Conservation (phyloP, 1,284 basidiomycete genomes). For the Mycosarcoma mackinlayi region DNA sequence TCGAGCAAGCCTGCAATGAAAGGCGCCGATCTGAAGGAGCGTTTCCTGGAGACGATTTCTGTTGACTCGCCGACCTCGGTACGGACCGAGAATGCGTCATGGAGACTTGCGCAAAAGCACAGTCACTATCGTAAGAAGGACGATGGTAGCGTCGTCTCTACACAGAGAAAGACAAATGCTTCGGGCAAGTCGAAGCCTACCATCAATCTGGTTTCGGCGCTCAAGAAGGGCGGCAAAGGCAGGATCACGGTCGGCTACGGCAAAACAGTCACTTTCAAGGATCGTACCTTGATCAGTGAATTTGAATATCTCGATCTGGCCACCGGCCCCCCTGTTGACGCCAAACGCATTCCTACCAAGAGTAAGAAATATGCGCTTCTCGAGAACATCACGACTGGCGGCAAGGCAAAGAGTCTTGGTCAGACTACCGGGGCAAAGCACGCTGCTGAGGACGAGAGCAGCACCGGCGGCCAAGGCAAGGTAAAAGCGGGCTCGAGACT, state of each 20-base stretch:
- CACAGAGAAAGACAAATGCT: slow-evolving; percentile 27
- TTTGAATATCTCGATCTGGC: slow-evolving; percentile 71
- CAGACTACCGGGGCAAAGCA: slow-evolving; percentile 58
- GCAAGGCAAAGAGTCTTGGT: slow-evolving; percentile 65
- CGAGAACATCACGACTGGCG: slow-evolving; percentile 69
- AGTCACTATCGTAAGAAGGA: slow-evolving; percentile 54
- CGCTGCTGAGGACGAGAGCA: slow-evolving; percentile 21
- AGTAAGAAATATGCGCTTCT: slow-evolving; percentile 69
- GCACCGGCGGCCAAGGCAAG: slow-evolving; percentile 12
- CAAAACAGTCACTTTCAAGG: slow-evolving; percentile 70
- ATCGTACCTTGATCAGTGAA: slow-evolving; percentile 69
- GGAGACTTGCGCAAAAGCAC: slow-evolving; percentile 60
- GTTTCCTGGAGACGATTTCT: slow-evolving; percentile 71
- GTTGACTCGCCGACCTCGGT: slow-evolving; percentile 61
- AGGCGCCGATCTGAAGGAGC: slow-evolving; percentile 68
- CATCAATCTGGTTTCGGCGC: slow-evolving; percentile 67
- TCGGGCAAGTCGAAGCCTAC: slow-evolving; percentile 44
- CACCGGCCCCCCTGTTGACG: slow-evolving; percentile 69
- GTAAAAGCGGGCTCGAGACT: slow-evolving; percentile 16
- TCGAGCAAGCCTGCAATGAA: slow-evolving; percentile 40
- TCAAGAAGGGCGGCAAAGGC: slow-evolving; percentile 71
- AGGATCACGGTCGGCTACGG: slow-evolving; percentile 70
- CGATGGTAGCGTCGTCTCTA: slow-evolving; percentile 24
- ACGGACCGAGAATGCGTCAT: slow-evolving; percentile 61
- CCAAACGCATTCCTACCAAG: slow-evolving; percentile 67